Percentiles rank a stretch among this genome's conserved stretches.
These are phyloP conservation scores for Betula pendula DNA, from an alignment of 306 rosid species.

Conservation along the genomic window DNA sequence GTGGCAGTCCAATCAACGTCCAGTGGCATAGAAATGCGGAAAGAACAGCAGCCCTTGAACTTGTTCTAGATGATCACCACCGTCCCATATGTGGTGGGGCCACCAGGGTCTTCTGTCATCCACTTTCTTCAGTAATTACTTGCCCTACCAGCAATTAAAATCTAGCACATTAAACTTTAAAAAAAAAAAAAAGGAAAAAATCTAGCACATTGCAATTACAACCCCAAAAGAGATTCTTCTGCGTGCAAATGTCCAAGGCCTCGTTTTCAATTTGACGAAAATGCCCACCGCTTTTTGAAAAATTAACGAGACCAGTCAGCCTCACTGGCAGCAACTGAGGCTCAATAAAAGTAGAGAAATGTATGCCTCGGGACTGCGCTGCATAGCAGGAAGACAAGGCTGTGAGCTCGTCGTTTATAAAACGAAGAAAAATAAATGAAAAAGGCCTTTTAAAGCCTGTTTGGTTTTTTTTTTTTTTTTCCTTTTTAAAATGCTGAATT, in stretches of 20 bases:
- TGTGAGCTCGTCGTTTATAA: too few species aligned
- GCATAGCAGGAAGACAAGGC: too few species aligned
- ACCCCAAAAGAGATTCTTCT: neutral
- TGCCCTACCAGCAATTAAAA: neutral
- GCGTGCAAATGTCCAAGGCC: neutral
- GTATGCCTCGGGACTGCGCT: neutral
- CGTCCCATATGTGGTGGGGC: constrained; percentile 22
- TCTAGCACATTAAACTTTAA: too few species aligned
- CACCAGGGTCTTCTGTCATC: constrained; percentile 29
- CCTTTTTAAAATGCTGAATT: too few species aligned
- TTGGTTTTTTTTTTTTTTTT: too few species aligned
- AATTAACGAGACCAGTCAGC: neutral
- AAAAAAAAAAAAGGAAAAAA: too few species aligned
- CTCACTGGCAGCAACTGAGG: neutral
- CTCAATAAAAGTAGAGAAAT: neutral
- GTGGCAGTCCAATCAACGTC: constrained; percentile 26
- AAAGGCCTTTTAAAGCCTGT: too few species aligned
- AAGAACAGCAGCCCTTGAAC: neutral
- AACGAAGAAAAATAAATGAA: too few species aligned
- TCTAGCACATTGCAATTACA: neutral
- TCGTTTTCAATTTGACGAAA: neutral
- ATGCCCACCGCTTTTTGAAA: neutral
- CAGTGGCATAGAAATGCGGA: neutral
- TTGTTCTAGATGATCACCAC: constrained; percentile 17
- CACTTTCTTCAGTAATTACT: constrained; percentile 31